These are phyloP conservation scores for Lenzites betulinus DNA, from an alignment of 768 basidiomycete species.

Conservation along the genomic window DNA sequence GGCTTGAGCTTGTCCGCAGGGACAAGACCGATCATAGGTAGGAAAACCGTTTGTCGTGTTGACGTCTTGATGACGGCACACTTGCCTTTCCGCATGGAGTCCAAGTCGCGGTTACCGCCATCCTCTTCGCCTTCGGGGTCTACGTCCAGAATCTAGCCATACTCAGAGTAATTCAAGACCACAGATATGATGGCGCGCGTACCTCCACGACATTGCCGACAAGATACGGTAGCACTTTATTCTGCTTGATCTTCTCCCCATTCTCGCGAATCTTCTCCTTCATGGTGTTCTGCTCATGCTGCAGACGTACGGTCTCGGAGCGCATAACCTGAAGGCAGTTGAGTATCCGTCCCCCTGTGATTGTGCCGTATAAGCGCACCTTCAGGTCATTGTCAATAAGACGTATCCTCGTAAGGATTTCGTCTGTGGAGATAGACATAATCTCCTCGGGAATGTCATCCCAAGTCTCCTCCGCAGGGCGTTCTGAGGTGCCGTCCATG, in stretches of 20 bases:
- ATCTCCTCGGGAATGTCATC: conserved; percentile 93
- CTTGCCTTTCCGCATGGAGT: conserved; percentile 96
- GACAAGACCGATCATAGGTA: conserved; percentile 96
- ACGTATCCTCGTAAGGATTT: conserved; percentile 85
- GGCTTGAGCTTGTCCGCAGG: conserved; percentile 89
- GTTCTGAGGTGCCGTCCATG: conserved; percentile 80
- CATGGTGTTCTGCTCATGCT: conserved; percentile 96
- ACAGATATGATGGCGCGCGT: conserved; percentile 25
- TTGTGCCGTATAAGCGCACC: conserved; percentile 42
- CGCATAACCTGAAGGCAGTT: conserved; percentile 82
- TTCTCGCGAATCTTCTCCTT: conserved; percentile 99
- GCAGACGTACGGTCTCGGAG: conserved; percentile 87
- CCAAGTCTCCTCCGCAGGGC: conserved; percentile 77
- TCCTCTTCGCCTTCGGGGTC: conserved; percentile 93
- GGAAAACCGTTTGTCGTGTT: conserved; percentile 97
- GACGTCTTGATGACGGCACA: conserved; percentile 99
- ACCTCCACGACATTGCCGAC: conserved; percentile 99
- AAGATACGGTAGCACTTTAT: conserved; percentile 97
- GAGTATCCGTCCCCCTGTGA: too few relatives aligned
- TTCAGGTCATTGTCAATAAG: conserved; percentile 98
- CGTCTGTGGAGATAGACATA: conserved; percentile 73
- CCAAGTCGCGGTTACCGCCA: conserved; percentile 93
- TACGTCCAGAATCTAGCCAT: conserved; percentile 81
- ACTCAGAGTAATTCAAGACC: background rate
- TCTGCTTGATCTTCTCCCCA: conserved; percentile 98